Base-by-base conservation (phyloP, 2,329 filamentous ascomycete species). In the Knoxdaviesia proteae region DNA sequence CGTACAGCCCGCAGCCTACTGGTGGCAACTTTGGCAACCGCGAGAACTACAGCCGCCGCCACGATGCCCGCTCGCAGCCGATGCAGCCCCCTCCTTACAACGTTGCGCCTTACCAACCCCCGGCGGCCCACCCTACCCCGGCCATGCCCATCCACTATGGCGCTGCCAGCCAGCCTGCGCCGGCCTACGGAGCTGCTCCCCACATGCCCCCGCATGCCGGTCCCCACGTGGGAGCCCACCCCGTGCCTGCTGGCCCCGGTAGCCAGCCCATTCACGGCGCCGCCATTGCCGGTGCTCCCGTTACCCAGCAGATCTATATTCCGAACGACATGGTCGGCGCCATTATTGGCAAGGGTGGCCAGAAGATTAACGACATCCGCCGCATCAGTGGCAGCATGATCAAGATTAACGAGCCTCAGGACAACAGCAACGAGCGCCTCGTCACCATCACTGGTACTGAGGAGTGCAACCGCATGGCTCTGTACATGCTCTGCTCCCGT, bases 241-340 rank as follows among this genome's bases (percentile, higher is more conserved):
- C 72, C 39, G 65, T 65, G 42, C 57, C 57, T 32, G 75, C 78
- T 32, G 46, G 44, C 6, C 44, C 46, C 32, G 37, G 36, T 32
- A 77, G 74, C 47, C 80, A 83, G 54, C 80, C 84, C 6, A 79
- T 86, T 64, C 56, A 59, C 5, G 63, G 59, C 8, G 59, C 60
- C n/a, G 74, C 58, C 39, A 75, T 61, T 69, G 57, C 59, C 4
- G 63, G 60, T 8, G 60, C 61, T 30, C 84, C 87, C 41, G 68
- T 96, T 54, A 98, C 90, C 3, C 90, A 98, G 61, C 90, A 98
- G 61, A 98, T 98, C 51, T 98, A 82, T 64, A 98, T 98, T 53
- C 90, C 90, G 45, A 98, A 98, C 57, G 90, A 98, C 56, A 96
- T 98, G 90, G 90, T 98, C 43, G 90, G 90, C 48, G 90, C 90